Evolutionary conservation across 106 monocot genomes (phyloP).

Genomic region (Gastrodia elata): DNA sequence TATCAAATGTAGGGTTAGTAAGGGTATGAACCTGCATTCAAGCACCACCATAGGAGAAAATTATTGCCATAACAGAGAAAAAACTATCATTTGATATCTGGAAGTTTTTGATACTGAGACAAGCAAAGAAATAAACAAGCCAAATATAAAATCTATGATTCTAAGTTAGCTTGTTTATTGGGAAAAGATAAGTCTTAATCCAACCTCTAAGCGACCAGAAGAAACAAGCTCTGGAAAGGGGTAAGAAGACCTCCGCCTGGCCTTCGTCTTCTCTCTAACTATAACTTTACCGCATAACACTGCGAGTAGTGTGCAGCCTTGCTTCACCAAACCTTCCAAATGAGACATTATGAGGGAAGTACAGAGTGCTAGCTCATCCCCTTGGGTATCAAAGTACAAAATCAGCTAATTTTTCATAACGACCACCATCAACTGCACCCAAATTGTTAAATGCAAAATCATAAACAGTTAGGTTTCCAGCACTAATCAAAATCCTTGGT

Average conservation of each 20-base stretch:
- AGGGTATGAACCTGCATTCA: constrained; percentile 80
- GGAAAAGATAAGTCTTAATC: constrained; percentile 1
- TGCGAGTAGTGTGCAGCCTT: constrained; percentile 68
- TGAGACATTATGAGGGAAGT: constrained; percentile 32
- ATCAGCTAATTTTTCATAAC: not conserved
- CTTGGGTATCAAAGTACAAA: not conserved
- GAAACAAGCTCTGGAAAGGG: constrained; percentile 75
- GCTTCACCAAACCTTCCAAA: constrained; percentile 35
- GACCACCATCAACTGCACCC: constrained; percentile 1
- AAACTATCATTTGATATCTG: not conserved
- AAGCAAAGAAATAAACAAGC: not conserved
- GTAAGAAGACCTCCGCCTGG: constrained; percentile 16
- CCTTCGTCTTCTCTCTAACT: constrained; percentile 19
- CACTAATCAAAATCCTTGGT: not conserved
- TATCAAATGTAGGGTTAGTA: constrained; percentile 63
- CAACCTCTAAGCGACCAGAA: constrained; percentile 75
- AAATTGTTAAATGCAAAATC: not conserved
- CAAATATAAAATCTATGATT: not conserved
- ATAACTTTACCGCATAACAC: constrained; percentile 52
- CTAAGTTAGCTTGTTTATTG: not conserved
- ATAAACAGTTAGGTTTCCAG: not conserved
- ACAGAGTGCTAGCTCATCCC: not conserved
- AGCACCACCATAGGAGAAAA: not conserved
- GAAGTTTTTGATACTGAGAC: not conserved
- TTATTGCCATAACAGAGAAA: not conserved